phyloP scores from a whole-genome alignment of 495 filamentous ascomycete genomes.

The Trypethelium eluteriae region DNA sequence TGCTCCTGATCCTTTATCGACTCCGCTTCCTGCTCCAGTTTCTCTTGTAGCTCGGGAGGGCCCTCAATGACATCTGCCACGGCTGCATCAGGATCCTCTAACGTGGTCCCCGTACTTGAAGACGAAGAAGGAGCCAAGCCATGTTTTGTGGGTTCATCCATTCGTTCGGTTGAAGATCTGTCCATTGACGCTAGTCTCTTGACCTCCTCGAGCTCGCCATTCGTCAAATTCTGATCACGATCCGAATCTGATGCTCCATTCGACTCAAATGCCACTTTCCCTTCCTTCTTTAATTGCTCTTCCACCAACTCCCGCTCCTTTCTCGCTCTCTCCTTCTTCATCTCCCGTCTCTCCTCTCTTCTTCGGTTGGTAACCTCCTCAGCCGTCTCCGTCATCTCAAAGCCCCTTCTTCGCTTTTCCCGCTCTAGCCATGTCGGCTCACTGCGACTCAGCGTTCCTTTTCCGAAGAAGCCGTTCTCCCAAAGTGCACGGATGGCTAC shows the following conservation, averaged over 20 bases:
- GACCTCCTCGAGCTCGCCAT: background rate
- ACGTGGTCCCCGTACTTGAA: background rate
- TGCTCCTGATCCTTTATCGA: slow-evolving; percentile 71
- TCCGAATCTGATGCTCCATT: background rate
- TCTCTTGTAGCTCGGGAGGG: background rate
- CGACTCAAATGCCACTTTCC: background rate
- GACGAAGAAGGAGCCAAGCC: background rate
- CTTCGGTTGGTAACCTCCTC: slow-evolving; percentile 72
- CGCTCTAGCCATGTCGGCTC: slow-evolving; percentile 87
- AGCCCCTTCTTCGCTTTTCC: slow-evolving; percentile 63
- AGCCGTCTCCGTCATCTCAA: slow-evolving; percentile 55
- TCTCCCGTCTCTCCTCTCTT: slow-evolving; percentile 68
- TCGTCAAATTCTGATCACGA: background rate
- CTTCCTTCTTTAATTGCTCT: slow-evolving; percentile 23
- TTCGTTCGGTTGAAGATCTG: background rate
- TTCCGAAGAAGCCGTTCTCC: slow-evolving; percentile 95
- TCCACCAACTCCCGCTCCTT: slow-evolving; percentile 57
- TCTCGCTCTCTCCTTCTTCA: slow-evolving; percentile 85
- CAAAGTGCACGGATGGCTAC: slow-evolving; percentile 71
- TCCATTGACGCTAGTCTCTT: background rate
- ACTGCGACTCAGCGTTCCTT: slow-evolving; percentile 83
- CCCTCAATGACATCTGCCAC: too few relatives aligned
- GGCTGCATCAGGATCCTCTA: too few relatives aligned
- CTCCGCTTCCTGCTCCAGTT: slow-evolving; percentile 7
- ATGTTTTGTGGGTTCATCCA: background rate